Evolutionary conservation across 495 filamentous ascomycete genomes (phyloP).

Genomic region (Lentithecium fluviatile): DNA sequence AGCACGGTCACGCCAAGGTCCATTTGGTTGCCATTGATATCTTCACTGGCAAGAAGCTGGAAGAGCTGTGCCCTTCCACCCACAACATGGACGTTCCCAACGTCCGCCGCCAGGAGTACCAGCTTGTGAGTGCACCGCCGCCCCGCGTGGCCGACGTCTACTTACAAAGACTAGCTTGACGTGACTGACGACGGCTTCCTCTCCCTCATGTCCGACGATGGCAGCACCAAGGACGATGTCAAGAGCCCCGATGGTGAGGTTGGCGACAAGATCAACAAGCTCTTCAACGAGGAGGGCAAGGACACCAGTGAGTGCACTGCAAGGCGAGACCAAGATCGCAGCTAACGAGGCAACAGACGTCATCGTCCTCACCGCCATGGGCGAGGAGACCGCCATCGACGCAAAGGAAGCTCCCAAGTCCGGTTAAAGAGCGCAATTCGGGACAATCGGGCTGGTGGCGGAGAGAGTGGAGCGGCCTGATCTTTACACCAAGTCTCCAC

Average conservation of each 20-base stretch:
- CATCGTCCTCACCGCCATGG: conserved; percentile 91
- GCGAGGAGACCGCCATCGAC: conserved; percentile 88
- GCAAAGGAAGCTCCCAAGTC: conserved; percentile 78
- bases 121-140: conserved; percentile 69
- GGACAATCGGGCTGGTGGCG: conserved; percentile 23
- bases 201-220: conserved; percentile 77
- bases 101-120: conserved; percentile 85
- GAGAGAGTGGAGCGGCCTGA: conserved; percentile 15
- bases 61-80: conserved; percentile 98
- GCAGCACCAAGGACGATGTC: conserved; percentile 88
- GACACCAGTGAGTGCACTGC: conserved; percentile 74
- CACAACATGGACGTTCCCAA: conserved; percentile 99
- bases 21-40: conserved; percentile 96
- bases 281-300: conserved; percentile 72
- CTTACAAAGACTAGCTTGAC: conserved; percentile 62
- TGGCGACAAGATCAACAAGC: conserved; percentile 73
- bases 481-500: conserved; percentile 16
- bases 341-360: conserved; percentile 59
- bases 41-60: conserved; percentile 99
- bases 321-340: background rate
- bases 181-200: conserved; percentile 89
- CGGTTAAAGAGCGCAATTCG: conserved; percentile 40
- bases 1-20: conserved; percentile 99
- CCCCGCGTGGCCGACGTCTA: background rate
- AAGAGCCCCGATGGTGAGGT: conserved; percentile 87